phyloP scores from a whole-genome alignment of 2,329 filamentous ascomycete genomes.

The Ophiostoma pallidulum region DNA sequence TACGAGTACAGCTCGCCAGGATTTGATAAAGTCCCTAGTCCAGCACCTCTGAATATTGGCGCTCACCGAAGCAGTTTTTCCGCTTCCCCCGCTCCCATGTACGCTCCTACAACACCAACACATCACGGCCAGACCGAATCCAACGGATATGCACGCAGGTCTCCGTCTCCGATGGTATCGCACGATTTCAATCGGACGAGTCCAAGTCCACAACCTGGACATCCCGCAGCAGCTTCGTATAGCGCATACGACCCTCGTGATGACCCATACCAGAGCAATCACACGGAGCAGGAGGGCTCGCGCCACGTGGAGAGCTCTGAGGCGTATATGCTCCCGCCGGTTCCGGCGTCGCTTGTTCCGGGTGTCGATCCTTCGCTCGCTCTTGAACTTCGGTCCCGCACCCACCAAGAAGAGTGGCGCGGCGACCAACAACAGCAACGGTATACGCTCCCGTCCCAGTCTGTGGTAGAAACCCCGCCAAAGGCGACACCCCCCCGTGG shows the following conservation, averaged over 20 bases:
- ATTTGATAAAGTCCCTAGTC: constrained; percentile 31
- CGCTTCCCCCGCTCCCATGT: constrained; percentile 19
- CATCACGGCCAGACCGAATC: constrained; percentile 9
- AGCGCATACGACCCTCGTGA: constrained; percentile 22
- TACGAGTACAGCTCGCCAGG: constrained; percentile 22
- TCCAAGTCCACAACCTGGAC: constrained; percentile 1
- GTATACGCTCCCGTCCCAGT: constrained; percentile 29
- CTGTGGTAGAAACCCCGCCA: constrained; percentile 14
- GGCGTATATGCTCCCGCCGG: constrained; percentile 34
- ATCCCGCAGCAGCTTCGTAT: background rate
- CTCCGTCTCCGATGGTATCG: constrained; percentile 10
- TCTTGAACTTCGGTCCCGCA: constrained; percentile 48
- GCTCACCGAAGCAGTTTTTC: constrained; percentile 24
- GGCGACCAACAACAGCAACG: constrained; percentile 24
- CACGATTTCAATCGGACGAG: constrained; percentile 2
- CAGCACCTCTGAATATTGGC: constrained; percentile 37
- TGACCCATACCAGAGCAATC: constrained; percentile 24
- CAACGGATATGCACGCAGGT: background rate
- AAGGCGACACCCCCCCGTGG: constrained; percentile 34
- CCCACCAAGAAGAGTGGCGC: constrained; percentile 44
- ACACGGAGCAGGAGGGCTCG: constrained; percentile 29
- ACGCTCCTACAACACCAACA: constrained; percentile 16
- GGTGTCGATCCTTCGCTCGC: constrained; percentile 48
- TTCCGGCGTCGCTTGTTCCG: constrained; percentile 51
- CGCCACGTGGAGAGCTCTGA: constrained; percentile 22